phyloP scores from a whole-genome alignment of 106 monocot genomes.

The Dioscorea zingiberensis region DNA sequence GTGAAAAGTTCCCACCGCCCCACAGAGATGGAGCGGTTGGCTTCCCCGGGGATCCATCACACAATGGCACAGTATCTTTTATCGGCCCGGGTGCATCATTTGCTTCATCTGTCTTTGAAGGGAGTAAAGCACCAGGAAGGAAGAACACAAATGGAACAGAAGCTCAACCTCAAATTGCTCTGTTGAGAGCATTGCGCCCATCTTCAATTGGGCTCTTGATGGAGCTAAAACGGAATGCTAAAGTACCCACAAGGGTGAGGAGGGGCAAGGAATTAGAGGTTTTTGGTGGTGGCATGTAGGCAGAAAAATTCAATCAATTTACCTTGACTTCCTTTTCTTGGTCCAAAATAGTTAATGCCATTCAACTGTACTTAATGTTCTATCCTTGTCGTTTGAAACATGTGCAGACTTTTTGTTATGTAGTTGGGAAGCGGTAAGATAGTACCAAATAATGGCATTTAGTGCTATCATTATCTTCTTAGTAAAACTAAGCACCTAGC shows the following conservation, averaged over 20 bases:
- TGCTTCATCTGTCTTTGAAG: conserved; percentile 29
- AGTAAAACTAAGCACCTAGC: too few relatives aligned
- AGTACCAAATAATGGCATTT: too few relatives aligned
- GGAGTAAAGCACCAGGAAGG: neutral
- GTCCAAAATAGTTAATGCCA: too few relatives aligned
- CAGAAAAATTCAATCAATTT: neutral
- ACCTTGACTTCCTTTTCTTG: too few relatives aligned
- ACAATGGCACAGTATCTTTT: conserved; percentile 19
- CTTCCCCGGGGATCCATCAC: conserved; percentile 9
- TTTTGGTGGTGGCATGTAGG: conserved; percentile 11
- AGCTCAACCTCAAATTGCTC: neutral
- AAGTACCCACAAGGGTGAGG: conserved; percentile 1
- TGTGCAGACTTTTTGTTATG: too few relatives aligned
- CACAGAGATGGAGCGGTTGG: conserved; percentile 71
- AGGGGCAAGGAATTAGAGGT: conserved; percentile 25
- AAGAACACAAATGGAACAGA: neutral
- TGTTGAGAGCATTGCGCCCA: neutral
- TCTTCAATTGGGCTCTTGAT: conserved; percentile 13
- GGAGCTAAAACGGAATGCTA: conserved; percentile 14
- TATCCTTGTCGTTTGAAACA: too few relatives aligned
- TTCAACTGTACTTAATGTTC: too few relatives aligned
- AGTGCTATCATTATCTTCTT: too few relatives aligned
- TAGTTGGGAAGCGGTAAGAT: too few relatives aligned
- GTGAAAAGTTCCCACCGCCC: conserved; percentile 89
- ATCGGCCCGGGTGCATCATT: conserved; percentile 14